A percentile compares a stretch with the other conserved stretches of the same genome.
Evolutionary conservation across 2,329 filamentous ascomycete species (phyloP).

Genomic region (Trichophaea hybrida): DNA sequence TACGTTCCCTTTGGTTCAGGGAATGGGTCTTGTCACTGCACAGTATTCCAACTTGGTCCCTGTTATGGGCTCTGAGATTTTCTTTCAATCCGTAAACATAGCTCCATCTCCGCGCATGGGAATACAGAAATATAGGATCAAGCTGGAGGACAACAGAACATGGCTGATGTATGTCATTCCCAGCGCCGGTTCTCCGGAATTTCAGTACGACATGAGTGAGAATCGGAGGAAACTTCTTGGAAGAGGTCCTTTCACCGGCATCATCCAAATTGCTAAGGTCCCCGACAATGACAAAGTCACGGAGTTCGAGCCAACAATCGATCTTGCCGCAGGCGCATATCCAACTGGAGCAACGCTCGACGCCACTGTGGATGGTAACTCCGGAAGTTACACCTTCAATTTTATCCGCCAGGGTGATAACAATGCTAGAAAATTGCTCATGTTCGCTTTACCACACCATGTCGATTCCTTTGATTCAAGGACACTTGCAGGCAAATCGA

Average conservation of each 20-base stretch:
- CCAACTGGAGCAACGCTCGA: slow-evolving; percentile 49
- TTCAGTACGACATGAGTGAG: no score
- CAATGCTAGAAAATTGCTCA: slow-evolving; percentile 46
- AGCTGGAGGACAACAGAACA: slow-evolving; percentile 53
- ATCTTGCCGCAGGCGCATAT: slow-evolving; percentile 62
- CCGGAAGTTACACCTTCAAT: slow-evolving; percentile 56
- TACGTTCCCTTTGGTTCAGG: slow-evolving; percentile 72
- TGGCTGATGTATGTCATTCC: slow-evolving; percentile 72
- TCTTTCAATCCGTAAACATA: slow-evolving; percentile 53
- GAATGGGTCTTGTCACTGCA: slow-evolving; percentile 75
- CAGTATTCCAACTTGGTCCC: slow-evolving; percentile 58
- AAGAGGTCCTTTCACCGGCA: slow-evolving; percentile 58
- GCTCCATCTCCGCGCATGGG: slow-evolving; percentile 30
- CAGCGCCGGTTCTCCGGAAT: slow-evolving; percentile 38
- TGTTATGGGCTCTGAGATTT: slow-evolving; percentile 57
- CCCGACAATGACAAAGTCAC: slow-evolving; percentile 31
- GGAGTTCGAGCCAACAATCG: slow-evolving; percentile 43
- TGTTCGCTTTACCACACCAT: slow-evolving; percentile 85
- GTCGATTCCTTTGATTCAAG: slow-evolving; percentile 53
- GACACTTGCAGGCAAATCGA: slow-evolving; percentile 38
- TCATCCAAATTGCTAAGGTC: slow-evolving; percentile 71
- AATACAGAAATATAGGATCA: slow-evolving; percentile 59
- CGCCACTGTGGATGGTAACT: slow-evolving; percentile 44
- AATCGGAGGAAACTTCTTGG: slow-evolving; percentile 40
- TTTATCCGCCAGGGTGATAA: slow-evolving; percentile 58